phyloP scores from a whole-genome alignment of 1,284 basidiomycete genomes.

The Gymnopus androsaceus region DNA sequence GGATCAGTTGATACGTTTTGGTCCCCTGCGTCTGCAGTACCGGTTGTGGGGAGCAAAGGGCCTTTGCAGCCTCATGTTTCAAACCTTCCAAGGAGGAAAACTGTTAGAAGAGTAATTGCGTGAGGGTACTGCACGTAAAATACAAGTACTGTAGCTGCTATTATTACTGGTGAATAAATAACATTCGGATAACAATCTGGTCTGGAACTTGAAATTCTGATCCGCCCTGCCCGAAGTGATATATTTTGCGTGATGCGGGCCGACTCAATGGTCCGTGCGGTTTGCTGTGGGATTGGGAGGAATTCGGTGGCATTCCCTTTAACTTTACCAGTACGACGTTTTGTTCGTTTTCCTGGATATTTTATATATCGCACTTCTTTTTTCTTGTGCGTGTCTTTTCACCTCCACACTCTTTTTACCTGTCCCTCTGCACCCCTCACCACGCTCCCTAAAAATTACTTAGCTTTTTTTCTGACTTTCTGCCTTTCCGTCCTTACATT shows the following conservation, averaged over 20 bases:
- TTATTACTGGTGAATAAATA: too few species aligned
- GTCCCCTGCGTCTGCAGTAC: constrained; percentile 7
- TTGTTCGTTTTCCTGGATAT: constrained; percentile 20
- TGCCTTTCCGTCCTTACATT: constrained; percentile 36
- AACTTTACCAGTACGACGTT: constrained; percentile 17
- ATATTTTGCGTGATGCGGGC: not conserved
- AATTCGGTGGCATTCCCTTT: constrained; percentile 10
- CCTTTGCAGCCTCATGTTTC: constrained; percentile 16
- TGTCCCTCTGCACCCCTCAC: constrained; percentile 26
- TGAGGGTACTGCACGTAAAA: too few species aligned
- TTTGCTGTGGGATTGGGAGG: not conserved
- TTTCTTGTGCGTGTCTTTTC: constrained; percentile 58
- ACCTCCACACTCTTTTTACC: constrained; percentile 41
- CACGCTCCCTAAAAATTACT: constrained; percentile 19
- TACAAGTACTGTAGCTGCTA: not conserved
- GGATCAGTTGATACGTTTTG: not conserved
- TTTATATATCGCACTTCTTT: constrained; percentile 35
- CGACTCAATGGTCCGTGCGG: constrained; percentile 3
- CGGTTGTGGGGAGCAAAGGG: constrained; percentile 7
- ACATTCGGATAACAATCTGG: too few species aligned
- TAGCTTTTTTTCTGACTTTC: constrained; percentile 35
- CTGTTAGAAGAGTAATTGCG: not conserved
- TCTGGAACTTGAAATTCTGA: too few species aligned
- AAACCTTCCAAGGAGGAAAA: constrained; percentile 13
- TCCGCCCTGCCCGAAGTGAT: too few species aligned